These are phyloP conservation scores for Schizochytrium sp. DNA, from an alignment of 108 stramenopile genomes.

Conservation along the genomic window DNA sequence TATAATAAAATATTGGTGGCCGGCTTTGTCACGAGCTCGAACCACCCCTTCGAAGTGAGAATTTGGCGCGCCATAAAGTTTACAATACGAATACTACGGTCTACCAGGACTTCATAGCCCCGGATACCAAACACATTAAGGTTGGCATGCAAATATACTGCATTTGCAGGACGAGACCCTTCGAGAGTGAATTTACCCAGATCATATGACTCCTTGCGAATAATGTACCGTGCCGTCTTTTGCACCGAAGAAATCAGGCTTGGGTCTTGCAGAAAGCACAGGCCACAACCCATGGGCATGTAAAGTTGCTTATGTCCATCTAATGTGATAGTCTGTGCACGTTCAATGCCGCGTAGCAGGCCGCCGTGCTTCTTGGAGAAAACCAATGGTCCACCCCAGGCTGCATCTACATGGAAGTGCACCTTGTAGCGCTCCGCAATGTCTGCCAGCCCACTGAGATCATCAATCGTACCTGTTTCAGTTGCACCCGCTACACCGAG, in stretches of 20 bases:
- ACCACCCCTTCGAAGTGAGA: neutral
- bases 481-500: slow-evolving; percentile 58
- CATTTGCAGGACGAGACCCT: slow-evolving; percentile 50
- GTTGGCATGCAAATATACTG: slow-evolving; percentile 49
- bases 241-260: slow-evolving; percentile 12
- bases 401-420: slow-evolving; percentile 56
- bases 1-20: slow-evolving; percentile 20
- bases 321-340: slow-evolving; percentile 17
- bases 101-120: slow-evolving; percentile 46
- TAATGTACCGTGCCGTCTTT: slow-evolving; percentile 56
- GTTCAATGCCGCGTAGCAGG: neutral
- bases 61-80: slow-evolving; percentile 48
- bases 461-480: slow-evolving; percentile 49
- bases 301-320: slow-evolving; percentile 59
- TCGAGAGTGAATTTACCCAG: slow-evolving; percentile 57
- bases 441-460: slow-evolving; percentile 1
- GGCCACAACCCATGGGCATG: slow-evolving; percentile 59
- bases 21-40: slow-evolving; percentile 43
- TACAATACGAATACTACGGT: slow-evolving; percentile 47
- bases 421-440: slow-evolving; percentile 17
- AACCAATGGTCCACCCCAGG: slow-evolving; percentile 48
- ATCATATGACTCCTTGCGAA: slow-evolving; percentile 57
- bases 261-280: slow-evolving; percentile 30
- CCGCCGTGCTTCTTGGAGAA: slow-evolving; percentile 1
- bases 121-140: slow-evolving; percentile 34